Evolutionary conservation across 2,329 filamentous ascomycete species (phyloP), one percentile per base, ranked within the genome.

Genomic region (Beauveria scarabaeidicola): DNA sequence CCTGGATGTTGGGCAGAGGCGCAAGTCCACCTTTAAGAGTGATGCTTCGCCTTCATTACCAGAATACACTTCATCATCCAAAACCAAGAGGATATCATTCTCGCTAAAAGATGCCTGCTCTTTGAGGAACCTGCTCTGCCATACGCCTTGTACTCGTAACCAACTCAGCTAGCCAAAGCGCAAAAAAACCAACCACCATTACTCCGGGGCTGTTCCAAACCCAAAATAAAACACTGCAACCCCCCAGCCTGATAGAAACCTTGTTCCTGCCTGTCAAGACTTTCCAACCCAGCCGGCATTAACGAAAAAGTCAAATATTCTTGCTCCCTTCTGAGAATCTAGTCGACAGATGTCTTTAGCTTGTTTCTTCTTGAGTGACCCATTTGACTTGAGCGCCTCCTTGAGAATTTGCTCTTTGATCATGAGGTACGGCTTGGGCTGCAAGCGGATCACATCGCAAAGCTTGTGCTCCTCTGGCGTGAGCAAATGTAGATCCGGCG

Each of bases 271-370:
- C 27, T 41, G 11, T 21, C 63, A 95, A 27, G 87, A 89, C 77
- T 95, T 94, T 36, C 86, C 88, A 62, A 97, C 87, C 91, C 93
- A 97, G 3, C 93, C 94, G 59, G 86, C 87, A 69, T 91, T 90
- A 63, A 96, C 89, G 76, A 97, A 92, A 71, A 97, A 97, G 72
- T 97, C 94, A 74, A 93, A 97, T 61, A 97, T 85, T 64, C 90
- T 82, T 19, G 88, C 87, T 0, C 89, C 88, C 72, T 97, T 97
- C 64, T 89, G 88, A 10, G 85, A 83, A 68, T 97, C 93, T 56
- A 97, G 82, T 70, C 86, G 75, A 69, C 89, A 92, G 27, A 97
- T 87, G 69, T 95, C 89, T 69, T 88, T 89, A 2, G 91, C 91
- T 66, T 93, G 87, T 75, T 97, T 97, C 81, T 94, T 96, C 79